Percentiles rank a stretch among this genome's conserved stretches.
Evolutionary conservation across 139 green algal species (phyloP).

Genomic region (Diplosphaera chodatii): DNA sequence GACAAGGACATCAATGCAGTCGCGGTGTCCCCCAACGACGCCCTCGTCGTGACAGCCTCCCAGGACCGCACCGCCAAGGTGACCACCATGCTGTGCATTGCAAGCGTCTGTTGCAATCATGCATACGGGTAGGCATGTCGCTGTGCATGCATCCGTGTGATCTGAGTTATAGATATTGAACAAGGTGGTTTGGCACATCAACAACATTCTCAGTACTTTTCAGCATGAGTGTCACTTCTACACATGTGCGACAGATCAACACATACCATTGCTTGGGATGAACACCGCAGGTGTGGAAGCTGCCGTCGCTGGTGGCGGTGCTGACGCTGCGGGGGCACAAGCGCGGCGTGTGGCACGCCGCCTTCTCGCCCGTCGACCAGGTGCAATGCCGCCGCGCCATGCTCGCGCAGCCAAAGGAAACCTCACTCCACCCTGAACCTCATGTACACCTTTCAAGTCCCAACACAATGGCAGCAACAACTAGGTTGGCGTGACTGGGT

Average conservation of each 20-base stretch:
- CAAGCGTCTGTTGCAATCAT: too few relatives aligned
- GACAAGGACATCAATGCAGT: conserved; percentile 97
- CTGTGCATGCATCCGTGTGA: too few relatives aligned
- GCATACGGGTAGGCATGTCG: too few relatives aligned
- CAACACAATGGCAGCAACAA: too few relatives aligned
- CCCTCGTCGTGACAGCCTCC: conserved; percentile 62
- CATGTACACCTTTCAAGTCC: not conserved
- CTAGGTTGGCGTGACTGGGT: too few relatives aligned
- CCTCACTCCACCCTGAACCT: too few relatives aligned
- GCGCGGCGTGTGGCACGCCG: conserved; percentile 86
- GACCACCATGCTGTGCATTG: not conserved
- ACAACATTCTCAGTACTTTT: too few relatives aligned
- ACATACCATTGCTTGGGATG: not conserved
- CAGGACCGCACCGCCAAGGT: conserved; percentile 82
- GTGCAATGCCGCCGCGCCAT: too few relatives aligned
- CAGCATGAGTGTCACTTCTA: too few relatives aligned
- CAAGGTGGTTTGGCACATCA: too few relatives aligned
- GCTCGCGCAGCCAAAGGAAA: too few relatives aligned
- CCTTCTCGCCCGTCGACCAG: conserved; percentile 87
- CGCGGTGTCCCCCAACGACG: conserved; percentile 64
- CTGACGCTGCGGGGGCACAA: conserved; percentile 75
- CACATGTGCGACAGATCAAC: not conserved
- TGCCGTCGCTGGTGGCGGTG: conserved; percentile 68
- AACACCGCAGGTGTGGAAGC: conserved; percentile 49
- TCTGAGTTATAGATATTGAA: too few relatives aligned